phyloP scores from a whole-genome alignment of 306 rosid species.

The Acmispon strigosus region DNA sequence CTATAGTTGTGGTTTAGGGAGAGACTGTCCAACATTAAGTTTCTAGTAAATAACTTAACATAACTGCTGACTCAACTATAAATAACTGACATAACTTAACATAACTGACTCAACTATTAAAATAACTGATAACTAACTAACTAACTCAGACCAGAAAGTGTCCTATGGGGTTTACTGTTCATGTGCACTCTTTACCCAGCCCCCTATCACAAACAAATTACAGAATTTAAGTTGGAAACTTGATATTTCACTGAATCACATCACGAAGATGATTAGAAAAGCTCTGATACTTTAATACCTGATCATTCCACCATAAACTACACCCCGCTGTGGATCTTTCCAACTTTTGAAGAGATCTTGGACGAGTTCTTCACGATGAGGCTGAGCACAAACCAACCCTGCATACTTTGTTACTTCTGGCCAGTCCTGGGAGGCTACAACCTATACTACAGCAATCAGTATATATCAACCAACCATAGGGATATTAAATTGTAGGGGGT shows the following conservation, averaged over 20 bases:
- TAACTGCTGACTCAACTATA: no score
- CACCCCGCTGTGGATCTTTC: constrained; percentile 62
- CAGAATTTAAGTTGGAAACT: no score
- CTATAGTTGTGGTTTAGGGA: no score
- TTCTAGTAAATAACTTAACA: no score
- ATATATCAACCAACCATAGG: neutral
- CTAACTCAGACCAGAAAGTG: no score
- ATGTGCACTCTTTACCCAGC: no score
- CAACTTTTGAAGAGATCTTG: constrained; percentile 66
- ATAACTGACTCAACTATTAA: no score
- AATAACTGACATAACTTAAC: no score
- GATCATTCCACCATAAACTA: constrained; percentile 64
- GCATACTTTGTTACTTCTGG: constrained; percentile 82
- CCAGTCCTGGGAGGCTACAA: constrained; percentile 85
- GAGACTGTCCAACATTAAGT: no score
- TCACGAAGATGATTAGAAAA: neutral
- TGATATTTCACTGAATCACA: neutral
- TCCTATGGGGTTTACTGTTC: no score
- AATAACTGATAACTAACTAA: no score
- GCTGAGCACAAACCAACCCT: constrained; percentile 72
- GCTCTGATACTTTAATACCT: constrained; percentile 33
- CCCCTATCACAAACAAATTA: no score
- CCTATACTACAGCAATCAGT: constrained; percentile 31
- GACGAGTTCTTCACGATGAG: constrained; percentile 71
- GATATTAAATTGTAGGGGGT: neutral